These are phyloP conservation scores for Fusarium penzigii DNA, from an alignment of 2,329 filamentous ascomycete genomes.

Conservation along the genomic window DNA sequence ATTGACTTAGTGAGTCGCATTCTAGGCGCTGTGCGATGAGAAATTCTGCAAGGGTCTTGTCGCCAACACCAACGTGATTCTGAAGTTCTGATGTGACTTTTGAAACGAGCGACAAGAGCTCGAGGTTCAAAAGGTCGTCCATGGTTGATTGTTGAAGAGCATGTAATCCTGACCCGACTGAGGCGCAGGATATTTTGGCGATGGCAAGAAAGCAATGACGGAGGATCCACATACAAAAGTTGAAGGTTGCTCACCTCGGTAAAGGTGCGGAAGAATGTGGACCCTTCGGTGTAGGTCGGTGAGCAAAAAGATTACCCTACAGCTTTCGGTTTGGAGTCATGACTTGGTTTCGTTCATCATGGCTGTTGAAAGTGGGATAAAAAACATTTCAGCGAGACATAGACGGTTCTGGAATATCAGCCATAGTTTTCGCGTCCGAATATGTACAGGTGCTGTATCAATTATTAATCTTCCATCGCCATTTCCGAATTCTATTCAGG, in stretches of 20 bases:
- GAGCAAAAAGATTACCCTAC: not conserved
- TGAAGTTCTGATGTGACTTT: conserved; percentile 93
- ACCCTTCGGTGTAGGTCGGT: conserved; percentile 1
- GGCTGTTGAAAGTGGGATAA: not conserved
- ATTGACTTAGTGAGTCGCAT: conserved; percentile 69
- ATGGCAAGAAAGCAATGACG: conserved; percentile 2
- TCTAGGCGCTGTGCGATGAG: conserved; percentile 87
- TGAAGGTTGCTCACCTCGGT: conserved; percentile 15
- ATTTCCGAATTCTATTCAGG: too few relatives aligned
- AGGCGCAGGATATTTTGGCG: conserved; percentile 10
- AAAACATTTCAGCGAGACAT: too few relatives aligned
- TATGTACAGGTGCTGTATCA: too few relatives aligned
- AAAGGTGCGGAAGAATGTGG: conserved; percentile 8
- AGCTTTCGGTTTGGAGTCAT: not conserved
- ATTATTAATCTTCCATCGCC: too few relatives aligned
- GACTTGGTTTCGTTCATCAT: not conserved
- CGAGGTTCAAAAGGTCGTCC: conserved; percentile 90
- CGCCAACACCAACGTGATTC: conserved; percentile 87
- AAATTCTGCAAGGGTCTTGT: conserved; percentile 96
- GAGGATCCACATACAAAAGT: conserved; percentile 12
- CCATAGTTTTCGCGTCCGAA: too few relatives aligned
- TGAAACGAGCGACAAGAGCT: conserved; percentile 90
- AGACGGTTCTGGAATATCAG: too few relatives aligned
- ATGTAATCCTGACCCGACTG: conserved; percentile 13
- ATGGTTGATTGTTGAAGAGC: conserved; percentile 47